These are phyloP conservation scores for Agrostemma githago DNA, from an alignment of 148 eudicot species.

Conservation along the genomic window DNA sequence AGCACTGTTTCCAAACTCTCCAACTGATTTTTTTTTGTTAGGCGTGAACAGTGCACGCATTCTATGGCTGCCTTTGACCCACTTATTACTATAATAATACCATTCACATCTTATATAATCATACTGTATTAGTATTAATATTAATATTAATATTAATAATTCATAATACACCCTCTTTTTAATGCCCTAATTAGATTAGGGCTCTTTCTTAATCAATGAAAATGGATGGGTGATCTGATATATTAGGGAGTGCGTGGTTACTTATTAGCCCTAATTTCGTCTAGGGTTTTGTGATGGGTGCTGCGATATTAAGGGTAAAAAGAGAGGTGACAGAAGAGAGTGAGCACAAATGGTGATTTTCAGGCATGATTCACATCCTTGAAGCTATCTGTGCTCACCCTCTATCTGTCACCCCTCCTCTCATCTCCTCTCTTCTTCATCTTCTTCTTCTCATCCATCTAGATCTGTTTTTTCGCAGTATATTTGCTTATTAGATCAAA, in stretches of 20 bases:
- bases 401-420: constrained; percentile 56
- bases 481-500: no score
- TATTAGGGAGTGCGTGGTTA: no score
- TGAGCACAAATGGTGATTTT: constrained; percentile 56
- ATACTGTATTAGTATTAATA: no score
- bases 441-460: constrained; percentile 1
- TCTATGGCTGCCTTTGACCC: constrained; percentile 18
- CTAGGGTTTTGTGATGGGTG: constrained; percentile 3
- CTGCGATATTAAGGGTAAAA: constrained; percentile 8
- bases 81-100: not conserved
- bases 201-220: not conserved
- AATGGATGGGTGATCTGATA: no score
- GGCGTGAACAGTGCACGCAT: constrained; percentile 21
- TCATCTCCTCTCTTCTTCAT: not conserved
- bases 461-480: not conserved
- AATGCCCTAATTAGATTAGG: constrained; percentile 17
- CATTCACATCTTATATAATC: no score
- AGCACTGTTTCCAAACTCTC: constrained; percentile 28
- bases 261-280: constrained; percentile 1
- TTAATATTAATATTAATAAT: not conserved
- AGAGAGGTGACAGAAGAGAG: constrained; percentile 80
- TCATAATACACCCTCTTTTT: not conserved
- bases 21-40: not conserved
- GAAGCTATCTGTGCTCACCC: constrained; percentile 41
- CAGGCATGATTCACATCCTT: constrained; percentile 26